Percentiles rank a stretch among this genome's conserved stretches.
Conservation (phyloP, 2,329 filamentous ascomycete genomes). For the Colletotrichum destructivum region DNA sequence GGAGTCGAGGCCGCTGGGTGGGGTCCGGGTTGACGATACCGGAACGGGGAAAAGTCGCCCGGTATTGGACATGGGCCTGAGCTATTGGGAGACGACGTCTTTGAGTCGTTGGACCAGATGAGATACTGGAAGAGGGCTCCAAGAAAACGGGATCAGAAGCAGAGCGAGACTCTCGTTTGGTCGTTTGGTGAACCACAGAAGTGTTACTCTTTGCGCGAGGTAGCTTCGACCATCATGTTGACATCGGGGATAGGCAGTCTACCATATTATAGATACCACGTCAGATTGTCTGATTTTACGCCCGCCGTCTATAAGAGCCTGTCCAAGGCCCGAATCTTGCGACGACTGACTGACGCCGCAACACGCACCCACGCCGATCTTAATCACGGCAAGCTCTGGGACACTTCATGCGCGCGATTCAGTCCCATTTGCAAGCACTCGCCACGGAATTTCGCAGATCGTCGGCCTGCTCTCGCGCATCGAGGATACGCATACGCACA, state of each 20-base stretch:
- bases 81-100: neutral
- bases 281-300: too few relatives aligned
- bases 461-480: neutral
- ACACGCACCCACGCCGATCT: slow-evolving; percentile 5
- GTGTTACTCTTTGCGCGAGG: neutral
- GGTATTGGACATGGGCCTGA: neutral
- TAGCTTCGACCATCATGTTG: neutral
- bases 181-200: neutral
- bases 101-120: neutral
- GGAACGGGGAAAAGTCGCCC: neutral
- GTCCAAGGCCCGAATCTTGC: neutral
- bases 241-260: neutral
- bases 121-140: too few relatives aligned
- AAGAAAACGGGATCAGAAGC: neutral
- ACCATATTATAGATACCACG: neutral
- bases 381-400: neutral
- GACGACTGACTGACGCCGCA: slow-evolving; percentile 8
- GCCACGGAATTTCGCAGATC: neutral
- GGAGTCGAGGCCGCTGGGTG: neutral
- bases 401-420: slow-evolving; percentile 24
- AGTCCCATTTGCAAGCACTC: neutral
- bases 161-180: neutral
- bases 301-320: too few relatives aligned
- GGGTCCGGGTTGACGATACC: neutral
- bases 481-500: neutral